These are phyloP conservation scores for Didymella keratinophila DNA, from an alignment of 2,329 filamentous ascomycete species.

Conservation along the genomic window DNA sequence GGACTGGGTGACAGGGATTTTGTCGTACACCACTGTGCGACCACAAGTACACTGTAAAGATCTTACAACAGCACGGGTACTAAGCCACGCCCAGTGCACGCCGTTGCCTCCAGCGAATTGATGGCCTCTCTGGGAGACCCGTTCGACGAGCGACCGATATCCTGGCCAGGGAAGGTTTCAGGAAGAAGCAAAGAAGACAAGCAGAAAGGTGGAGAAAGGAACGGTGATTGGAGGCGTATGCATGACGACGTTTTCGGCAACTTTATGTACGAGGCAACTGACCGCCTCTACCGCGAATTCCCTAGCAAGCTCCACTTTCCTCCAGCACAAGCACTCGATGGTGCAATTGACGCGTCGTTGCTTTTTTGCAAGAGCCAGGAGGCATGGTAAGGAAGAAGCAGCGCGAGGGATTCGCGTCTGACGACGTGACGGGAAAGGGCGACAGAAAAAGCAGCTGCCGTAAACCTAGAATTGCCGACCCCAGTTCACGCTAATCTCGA, in stretches of 20 bases:
- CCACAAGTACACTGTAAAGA: conserved; percentile 6
- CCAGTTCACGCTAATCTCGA: conserved; percentile 32
- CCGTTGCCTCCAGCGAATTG: conserved; percentile 12
- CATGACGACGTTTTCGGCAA: conserved; percentile 42
- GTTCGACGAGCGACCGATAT: conserved; percentile 23
- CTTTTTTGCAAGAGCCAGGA: background rate
- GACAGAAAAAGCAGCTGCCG: conserved; percentile 29
- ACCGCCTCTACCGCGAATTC: conserved; percentile 36
- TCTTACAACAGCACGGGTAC: conserved; percentile 14
- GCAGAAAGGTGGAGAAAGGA: conserved; percentile 30
- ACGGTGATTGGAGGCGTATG: conserved; percentile 42
- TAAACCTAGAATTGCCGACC: conserved; percentile 40
- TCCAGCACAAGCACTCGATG: conserved; percentile 5
- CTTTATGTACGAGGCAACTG: conserved; percentile 32
- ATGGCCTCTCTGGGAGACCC: conserved; percentile 18
- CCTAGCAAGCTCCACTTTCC: conserved; percentile 4
- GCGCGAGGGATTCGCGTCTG: conserved; percentile 19
- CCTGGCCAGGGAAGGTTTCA: conserved; percentile 25
- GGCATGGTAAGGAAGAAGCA: conserved; percentile 8
- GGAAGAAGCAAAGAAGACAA: conserved; percentile 33
- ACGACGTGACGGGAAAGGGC: conserved; percentile 21
- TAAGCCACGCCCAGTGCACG: conserved; percentile 12
- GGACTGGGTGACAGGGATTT: conserved; percentile 17
- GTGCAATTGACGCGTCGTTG: conserved; percentile 13
- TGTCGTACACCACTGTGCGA: conserved; percentile 19